Evolutionary conservation across 225 moss, liverwort and hornwort genomes (phyloP).

Genomic region (Pseudisothecium myosuroides): DNA sequence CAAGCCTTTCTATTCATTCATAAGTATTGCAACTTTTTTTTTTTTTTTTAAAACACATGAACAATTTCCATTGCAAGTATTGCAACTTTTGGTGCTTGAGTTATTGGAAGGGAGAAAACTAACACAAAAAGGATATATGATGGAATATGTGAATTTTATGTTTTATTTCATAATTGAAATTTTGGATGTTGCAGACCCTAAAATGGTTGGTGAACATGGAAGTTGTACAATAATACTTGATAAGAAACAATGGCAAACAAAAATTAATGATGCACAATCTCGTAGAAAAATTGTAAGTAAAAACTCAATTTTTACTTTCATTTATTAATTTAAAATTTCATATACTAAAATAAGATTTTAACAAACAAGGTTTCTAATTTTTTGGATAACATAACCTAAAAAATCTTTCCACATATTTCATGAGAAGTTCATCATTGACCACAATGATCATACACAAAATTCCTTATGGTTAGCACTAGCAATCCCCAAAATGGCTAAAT

Average conservation of each 20-base stretch:
- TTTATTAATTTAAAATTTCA: background rate
- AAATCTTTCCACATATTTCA: background rate
- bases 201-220: conserved; percentile 40
- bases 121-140: background rate
- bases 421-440: fast-evolving
- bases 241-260: conserved; percentile 41
- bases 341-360: background rate
- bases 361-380: background rate
- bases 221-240: conserved; percentile 25
- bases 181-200: background rate
- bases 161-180: background rate
- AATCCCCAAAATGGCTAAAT: no score
- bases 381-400: background rate
- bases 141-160: background rate
- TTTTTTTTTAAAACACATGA: no score
- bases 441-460: background rate
- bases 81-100: background rate
- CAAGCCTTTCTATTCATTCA: background rate
- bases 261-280: conserved; percentile 44
- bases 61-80: no score
- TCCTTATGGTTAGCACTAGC: background rate
- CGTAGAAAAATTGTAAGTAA: conserved; percentile 33
- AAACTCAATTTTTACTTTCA: background rate
- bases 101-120: background rate
- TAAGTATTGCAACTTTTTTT: no score